Percentiles rank a stretch among this genome's conserved stretches.
These are phyloP conservation scores for Rickenella mellea DNA, from an alignment of 768 basidiomycete genomes.

Conservation along the genomic window DNA sequence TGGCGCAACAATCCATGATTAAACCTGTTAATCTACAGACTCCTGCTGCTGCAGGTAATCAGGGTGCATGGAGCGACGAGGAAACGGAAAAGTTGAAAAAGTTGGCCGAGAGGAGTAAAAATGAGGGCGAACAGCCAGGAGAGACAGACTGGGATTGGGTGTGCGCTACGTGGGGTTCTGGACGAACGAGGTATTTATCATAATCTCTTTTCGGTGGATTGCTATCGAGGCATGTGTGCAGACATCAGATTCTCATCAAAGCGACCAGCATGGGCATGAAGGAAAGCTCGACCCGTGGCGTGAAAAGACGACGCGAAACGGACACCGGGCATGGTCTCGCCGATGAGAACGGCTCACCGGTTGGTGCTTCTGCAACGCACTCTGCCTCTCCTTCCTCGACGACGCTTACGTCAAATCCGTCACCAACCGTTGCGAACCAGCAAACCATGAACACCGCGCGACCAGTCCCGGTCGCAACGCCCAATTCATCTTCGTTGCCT, in stretches of 20 bases:
- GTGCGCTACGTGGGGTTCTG: constrained; percentile 62
- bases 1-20: constrained; percentile 7
- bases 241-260: constrained; percentile 78
- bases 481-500: constrained; percentile 26
- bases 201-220: not conserved
- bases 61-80: constrained; percentile 73
- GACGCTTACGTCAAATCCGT: constrained; percentile 16
- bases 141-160: constrained; percentile 80
- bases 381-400: constrained; percentile 25
- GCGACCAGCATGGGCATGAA: constrained; percentile 73
- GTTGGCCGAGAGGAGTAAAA: constrained; percentile 56
- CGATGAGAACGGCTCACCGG: not conserved
- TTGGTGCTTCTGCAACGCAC: constrained; percentile 15
- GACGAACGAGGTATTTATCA: constrained; percentile 52
- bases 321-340: constrained; percentile 10
- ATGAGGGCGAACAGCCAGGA: constrained; percentile 31
- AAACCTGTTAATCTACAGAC: constrained; percentile 4
- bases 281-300: constrained; percentile 56
- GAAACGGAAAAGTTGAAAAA: constrained; percentile 62
- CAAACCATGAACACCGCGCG: not conserved
- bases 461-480: not conserved
- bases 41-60: constrained; percentile 34
- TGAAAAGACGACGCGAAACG: constrained; percentile 48
- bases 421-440: constrained; percentile 12
- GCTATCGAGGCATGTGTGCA: constrained; percentile 16